Conservation (phyloP, 2,329 filamentous ascomycete species). For the Coniochaeta sp. region DNA sequence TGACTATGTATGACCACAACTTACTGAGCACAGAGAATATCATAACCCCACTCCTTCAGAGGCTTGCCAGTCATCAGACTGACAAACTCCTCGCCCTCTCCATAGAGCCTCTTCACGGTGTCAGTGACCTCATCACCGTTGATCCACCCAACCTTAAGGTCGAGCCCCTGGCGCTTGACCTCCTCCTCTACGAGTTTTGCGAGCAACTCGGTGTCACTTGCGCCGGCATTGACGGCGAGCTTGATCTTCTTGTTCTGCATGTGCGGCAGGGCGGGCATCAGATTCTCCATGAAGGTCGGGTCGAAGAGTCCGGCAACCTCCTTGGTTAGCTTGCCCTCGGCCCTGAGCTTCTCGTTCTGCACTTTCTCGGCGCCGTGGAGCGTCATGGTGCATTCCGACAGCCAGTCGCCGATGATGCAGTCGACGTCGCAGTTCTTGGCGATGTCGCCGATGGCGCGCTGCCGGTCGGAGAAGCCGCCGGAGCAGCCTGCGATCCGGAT, state of each 20-base stretch:
- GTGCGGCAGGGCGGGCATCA: constrained; percentile 20
- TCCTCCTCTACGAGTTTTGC: constrained; percentile 9
- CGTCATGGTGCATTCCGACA: constrained; percentile 24
- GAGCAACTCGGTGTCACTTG: constrained; percentile 18
- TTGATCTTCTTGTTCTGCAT: constrained; percentile 17
- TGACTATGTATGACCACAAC: not conserved
- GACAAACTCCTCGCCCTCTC: constrained; percentile 9
- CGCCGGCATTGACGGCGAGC: constrained; percentile 24
- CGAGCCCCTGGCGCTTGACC: constrained; percentile 12
- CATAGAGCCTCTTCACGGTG: constrained; percentile 8
- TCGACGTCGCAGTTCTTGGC: constrained; percentile 27
- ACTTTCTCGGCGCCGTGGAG: constrained; percentile 20
- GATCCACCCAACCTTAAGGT: constrained; percentile 23
- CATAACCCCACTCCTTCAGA: constrained; percentile 9
- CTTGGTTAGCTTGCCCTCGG: constrained; percentile 12
- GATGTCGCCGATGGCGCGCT: constrained; percentile 31
- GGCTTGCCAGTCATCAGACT: constrained; percentile 9
- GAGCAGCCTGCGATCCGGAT: constrained; percentile 33
- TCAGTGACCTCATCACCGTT: constrained; percentile 22
- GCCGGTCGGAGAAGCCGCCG: constrained; percentile 33
- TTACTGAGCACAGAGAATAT: constrained; percentile 9
- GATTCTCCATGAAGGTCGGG: constrained; percentile 23
- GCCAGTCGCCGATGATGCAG: constrained; percentile 22
- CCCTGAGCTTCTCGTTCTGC: constrained; percentile 14
- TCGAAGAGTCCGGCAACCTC: constrained; percentile 16